Evolutionary conservation across 2,329 filamentous ascomycete species (phyloP).

Genomic region (Niveomyces coronatus): DNA sequence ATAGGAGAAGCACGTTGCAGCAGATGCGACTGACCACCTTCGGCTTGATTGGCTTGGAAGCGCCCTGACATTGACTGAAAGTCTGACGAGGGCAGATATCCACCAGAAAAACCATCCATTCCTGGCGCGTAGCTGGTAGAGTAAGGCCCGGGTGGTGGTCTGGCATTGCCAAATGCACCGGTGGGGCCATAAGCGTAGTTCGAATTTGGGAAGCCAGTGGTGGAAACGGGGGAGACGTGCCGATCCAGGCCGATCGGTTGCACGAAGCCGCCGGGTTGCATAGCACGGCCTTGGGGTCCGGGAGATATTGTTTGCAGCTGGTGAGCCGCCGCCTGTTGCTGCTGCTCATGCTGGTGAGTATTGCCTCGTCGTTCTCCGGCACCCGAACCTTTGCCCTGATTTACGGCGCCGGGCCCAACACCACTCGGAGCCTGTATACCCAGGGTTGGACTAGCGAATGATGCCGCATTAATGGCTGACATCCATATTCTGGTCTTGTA

Average conservation of each 20-base stretch:
- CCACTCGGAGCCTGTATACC: constrained; percentile 61
- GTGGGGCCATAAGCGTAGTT: constrained; percentile 26
- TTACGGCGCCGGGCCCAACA: constrained; percentile 56
- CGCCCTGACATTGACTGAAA: constrained; percentile 38
- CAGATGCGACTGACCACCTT: constrained; percentile 25
- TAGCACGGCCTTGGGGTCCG: constrained; percentile 23
- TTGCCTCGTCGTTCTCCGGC: constrained; percentile 37
- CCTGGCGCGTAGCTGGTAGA: constrained; percentile 18
- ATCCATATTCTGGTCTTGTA: constrained; percentile 99
- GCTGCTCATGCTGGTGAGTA: constrained; percentile 24
- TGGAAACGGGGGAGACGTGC: constrained; percentile 25
- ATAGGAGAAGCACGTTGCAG: constrained; percentile 31
- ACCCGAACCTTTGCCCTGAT: constrained; percentile 35
- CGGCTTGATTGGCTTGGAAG: constrained; percentile 31
- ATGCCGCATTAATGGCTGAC: constrained; percentile 96
- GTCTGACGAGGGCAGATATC: constrained; percentile 27
- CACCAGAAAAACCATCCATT: constrained; percentile 21
- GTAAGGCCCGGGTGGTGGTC: constrained; percentile 18
- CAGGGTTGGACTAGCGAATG: constrained; percentile 71
- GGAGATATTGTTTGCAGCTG: constrained; percentile 6
- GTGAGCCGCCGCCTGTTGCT: constrained; percentile 20
- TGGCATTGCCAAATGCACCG: constrained; percentile 23
- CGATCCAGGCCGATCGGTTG: constrained; percentile 32
- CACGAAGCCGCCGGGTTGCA: constrained; percentile 30
- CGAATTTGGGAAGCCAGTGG: constrained; percentile 25